Evolutionary conservation across 2,329 filamentous ascomycete species (phyloP).

Genomic region (Lojkania enalia): DNA sequence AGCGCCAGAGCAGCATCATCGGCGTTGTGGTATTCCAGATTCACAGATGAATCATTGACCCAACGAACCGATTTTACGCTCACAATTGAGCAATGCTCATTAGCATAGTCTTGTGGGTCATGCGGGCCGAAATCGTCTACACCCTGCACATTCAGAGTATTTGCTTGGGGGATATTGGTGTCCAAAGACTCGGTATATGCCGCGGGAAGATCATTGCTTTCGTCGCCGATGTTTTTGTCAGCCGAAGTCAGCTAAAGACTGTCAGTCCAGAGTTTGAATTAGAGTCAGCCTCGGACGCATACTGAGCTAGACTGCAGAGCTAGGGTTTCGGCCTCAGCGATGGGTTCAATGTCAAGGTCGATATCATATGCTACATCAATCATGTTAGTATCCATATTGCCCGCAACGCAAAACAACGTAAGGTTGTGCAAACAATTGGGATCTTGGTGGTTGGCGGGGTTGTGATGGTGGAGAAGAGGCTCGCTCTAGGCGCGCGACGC

Average conservation of each 20-base stretch:
- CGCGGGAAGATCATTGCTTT: slow-evolving; percentile 30
- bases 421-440: neutral
- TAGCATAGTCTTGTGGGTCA: slow-evolving; percentile 76
- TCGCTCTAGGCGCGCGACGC: no score
- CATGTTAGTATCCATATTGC: slow-evolving; percentile 37
- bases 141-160: slow-evolving; percentile 75
- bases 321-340: no score
- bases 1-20: slow-evolving; percentile 60
- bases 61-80: slow-evolving; percentile 71
- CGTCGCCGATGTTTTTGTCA: slow-evolving; percentile 7
- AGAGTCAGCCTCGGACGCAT: neutral
- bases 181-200: slow-evolving; percentile 39
- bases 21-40: slow-evolving; percentile 71
- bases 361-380: slow-evolving; percentile 43
- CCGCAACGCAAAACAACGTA: neutral
- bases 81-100: slow-evolving; percentile 66
- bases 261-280: slow-evolving; percentile 2
- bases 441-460: slow-evolving; percentile 5
- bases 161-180: slow-evolving; percentile 35
- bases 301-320: no score
- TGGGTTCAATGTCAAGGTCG: slow-evolving; percentile 33
- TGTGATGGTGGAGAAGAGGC: neutral
- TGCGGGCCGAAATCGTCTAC: slow-evolving; percentile 79
- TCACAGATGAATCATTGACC: slow-evolving; percentile 92
- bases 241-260: neutral